Evolutionary conservation across 495 filamentous ascomycete species (phyloP).

Genomic region (Neurospora discreta): DNA sequence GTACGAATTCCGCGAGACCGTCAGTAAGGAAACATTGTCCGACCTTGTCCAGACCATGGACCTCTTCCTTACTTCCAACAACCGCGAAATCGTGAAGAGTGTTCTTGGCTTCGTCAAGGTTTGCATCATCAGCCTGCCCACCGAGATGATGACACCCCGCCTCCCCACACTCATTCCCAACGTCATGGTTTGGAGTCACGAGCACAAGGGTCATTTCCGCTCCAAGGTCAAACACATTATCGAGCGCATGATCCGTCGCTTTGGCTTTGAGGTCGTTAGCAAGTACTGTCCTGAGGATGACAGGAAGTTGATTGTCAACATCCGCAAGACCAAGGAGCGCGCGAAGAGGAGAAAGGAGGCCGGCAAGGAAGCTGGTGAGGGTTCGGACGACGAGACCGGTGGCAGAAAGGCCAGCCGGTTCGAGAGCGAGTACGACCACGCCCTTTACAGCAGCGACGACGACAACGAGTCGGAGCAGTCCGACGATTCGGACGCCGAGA

Average conservation of each 20-base stretch:
- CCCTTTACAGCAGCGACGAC: conserved; percentile 70
- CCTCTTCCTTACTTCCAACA: conserved; percentile 87
- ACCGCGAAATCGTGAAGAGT: conserved; percentile 87
- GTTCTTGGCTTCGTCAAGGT: conserved; percentile 96
- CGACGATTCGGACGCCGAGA: conserved; percentile 53
- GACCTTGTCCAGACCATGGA: conserved; percentile 89
- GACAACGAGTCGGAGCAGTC: conserved; percentile 39
- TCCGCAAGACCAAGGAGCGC: conserved; percentile 84
- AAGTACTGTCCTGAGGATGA: conserved; percentile 70
- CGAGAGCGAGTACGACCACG: conserved; percentile 89
- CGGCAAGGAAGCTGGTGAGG: conserved; percentile 34
- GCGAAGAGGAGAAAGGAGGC: conserved; percentile 76
- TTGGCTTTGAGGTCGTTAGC: conserved; percentile 71
- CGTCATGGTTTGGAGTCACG: conserved; percentile 90
- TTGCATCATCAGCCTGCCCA: conserved; percentile 73
- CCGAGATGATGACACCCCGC: conserved; percentile 59
- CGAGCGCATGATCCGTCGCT: conserved; percentile 82
- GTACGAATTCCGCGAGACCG: conserved; percentile 66
- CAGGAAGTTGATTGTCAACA: conserved; percentile 81
- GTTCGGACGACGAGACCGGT: conserved; percentile 37
- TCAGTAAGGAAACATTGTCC: conserved; percentile 43
- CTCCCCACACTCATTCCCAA: conserved; percentile 70
- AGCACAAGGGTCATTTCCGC: conserved; percentile 92
- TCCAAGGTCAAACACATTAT: conserved; percentile 96
- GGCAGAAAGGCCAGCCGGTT: conserved; percentile 49